Base-by-base conservation (phyloP, 106 monocot genomes). In the Gastrodia elata region DNA sequence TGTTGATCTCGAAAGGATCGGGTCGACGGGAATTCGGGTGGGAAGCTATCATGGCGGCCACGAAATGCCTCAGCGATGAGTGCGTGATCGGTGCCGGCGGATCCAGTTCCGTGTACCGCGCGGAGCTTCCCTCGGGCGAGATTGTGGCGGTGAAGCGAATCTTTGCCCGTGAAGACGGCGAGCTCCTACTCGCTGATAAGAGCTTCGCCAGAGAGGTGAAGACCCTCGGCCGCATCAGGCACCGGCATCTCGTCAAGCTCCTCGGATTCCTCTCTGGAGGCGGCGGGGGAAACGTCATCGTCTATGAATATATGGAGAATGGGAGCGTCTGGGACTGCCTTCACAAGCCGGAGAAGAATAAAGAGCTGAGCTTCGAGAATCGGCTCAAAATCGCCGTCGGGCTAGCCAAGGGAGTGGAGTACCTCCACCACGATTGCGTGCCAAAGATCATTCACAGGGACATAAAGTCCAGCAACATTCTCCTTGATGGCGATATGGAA, bases 241-340 rank as follows among this genome's bases (percentile, higher is more conserved):
- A 97, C 86, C 75, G 92, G 61, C 89, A 97, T 68, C 74, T 97
- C 30, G 96, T 97, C 64, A 97, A 93, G 80, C 84, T 97, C 1
- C 73, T 97, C 38, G 96, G 96, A 0, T 86, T 83, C 68, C 43
- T 78, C 2, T 80, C 70, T 58, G 61, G 57, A 64, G 65, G 34
- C 59, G 71, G 61, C 35, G 77, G 74, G 0, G 68, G 64, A 33
- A 80, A 78, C 67, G 46, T 93, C 68, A 73, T 98, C 6, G 75
- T 93, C 4, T 98, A 98, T 48, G 93, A 98, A 70, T 93, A 85
- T 79, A 97, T 94, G 94, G 91, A 91, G 83, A 94, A 93, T 18
- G 96, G 96, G 8, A 97, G 96, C 80, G 25, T 97, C 9, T 97
- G 83, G 79, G 92, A 93, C 36, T 93, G 93, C 90, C 80, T 98